A percentile compares a stretch with the other conserved stretches of the same genome.
Conservation (phyloP, 768 basidiomycete species). For the Boletus barrowsii region DNA sequence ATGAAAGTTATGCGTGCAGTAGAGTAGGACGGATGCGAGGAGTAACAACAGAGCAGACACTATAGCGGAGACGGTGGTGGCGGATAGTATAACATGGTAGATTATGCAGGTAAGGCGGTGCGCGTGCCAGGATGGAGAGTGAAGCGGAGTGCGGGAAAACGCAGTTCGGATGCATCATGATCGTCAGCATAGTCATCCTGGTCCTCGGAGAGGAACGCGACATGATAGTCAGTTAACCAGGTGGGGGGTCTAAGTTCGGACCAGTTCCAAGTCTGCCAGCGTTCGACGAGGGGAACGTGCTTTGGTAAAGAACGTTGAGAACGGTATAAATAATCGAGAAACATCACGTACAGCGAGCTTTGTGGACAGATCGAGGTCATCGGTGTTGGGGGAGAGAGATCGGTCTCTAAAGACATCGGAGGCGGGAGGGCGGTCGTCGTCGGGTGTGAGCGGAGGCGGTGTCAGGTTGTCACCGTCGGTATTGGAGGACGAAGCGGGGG, state of each 20-base stretch:
- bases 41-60: constrained; percentile 16
- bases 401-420: constrained; percentile 22
- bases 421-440: constrained; percentile 27
- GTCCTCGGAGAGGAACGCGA: constrained; percentile 13
- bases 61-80: constrained; percentile 6
- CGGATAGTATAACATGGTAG: constrained; percentile 6
- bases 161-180: constrained; percentile 15
- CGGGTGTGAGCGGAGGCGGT: constrained; percentile 37
- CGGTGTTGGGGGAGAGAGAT: constrained; percentile 24
- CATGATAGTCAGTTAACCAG: constrained; percentile 19
- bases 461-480: constrained; percentile 31
- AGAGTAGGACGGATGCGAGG: constrained; percentile 24
- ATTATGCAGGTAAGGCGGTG: constrained; percentile 17
- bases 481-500: constrained; percentile 28
- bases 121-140: constrained; percentile 8
- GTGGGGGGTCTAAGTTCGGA: constrained; percentile 30
- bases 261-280: constrained; percentile 35
- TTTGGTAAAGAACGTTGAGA: constrained; percentile 24
- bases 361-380: constrained; percentile 16
- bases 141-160: constrained; percentile 12
- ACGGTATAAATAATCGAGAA: constrained; percentile 24
- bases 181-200: constrained; percentile 28
- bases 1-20: constrained; percentile 21
- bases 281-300: constrained; percentile 24
- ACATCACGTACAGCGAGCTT: constrained; percentile 24